Conservation (phyloP, 495 filamentous ascomycete genomes). For the Lophiotrema nucula region DNA sequence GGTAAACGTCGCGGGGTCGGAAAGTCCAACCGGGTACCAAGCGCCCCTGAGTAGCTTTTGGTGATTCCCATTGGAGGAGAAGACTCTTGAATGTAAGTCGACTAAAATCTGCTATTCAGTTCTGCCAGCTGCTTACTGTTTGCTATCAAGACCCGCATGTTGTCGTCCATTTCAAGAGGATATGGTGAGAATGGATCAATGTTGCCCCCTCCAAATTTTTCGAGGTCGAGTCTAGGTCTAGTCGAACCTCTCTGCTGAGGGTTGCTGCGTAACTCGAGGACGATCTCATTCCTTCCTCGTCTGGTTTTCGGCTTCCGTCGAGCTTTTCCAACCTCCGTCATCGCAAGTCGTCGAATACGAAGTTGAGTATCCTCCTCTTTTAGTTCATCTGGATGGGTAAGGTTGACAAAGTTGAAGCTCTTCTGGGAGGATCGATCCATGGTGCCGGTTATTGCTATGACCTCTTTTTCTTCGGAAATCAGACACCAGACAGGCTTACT, state of each 20-base stretch:
- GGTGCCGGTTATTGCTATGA: background rate
- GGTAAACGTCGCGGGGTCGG: constrained; percentile 1
- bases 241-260: background rate
- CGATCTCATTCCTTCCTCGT: constrained; percentile 11
- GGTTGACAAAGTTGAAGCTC: constrained; percentile 16
- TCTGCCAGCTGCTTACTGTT: background rate
- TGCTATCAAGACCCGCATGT: constrained; percentile 3
- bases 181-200: constrained; percentile 14
- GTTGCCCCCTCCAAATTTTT: background rate
- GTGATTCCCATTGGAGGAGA: constrained; percentile 5
- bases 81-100: background rate
- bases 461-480: no score
- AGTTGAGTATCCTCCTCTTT: constrained; percentile 14
- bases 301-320: constrained; percentile 13
- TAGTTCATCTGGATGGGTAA: constrained; percentile 11
- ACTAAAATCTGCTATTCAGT: no score
- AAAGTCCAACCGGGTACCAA: constrained; percentile 12
- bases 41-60: background rate
- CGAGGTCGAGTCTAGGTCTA: background rate
- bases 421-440: constrained; percentile 5
- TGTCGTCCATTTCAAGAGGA: constrained; percentile 12
- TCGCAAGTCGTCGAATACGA: constrained; percentile 17
- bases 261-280: constrained; percentile 18
- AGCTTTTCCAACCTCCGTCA: constrained; percentile 11
- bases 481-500: background rate